Evolutionary conservation across 2,329 filamentous ascomycete genomes (phyloP).

Genomic region (Talaromyces piceae): DNA sequence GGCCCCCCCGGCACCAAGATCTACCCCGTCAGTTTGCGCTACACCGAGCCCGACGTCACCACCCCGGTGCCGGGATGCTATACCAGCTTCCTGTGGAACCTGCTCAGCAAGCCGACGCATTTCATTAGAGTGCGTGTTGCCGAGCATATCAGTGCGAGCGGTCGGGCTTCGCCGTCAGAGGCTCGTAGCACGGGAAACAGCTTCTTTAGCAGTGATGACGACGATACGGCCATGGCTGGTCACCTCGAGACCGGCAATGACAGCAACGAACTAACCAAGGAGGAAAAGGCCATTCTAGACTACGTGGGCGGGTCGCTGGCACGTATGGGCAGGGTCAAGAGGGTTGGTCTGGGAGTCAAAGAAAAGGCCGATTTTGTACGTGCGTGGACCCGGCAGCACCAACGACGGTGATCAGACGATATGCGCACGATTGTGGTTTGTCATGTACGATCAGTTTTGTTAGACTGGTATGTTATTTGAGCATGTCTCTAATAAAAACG

Average conservation of each 20-base stretch:
- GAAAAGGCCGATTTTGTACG: constrained; percentile 80
- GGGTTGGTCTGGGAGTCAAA: constrained; percentile 72
- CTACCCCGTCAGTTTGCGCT: constrained; percentile 84
- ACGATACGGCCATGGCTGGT: background rate
- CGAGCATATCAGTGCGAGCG: constrained; percentile 49
- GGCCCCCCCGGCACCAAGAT: constrained; percentile 63
- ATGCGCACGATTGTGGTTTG: too few species aligned
- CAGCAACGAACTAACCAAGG: constrained; percentile 28
- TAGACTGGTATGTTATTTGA: background rate
- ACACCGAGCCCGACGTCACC: constrained; percentile 81
- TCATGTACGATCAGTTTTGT: background rate
- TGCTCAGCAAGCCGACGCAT: constrained; percentile 78
- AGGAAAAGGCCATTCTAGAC: constrained; percentile 67
- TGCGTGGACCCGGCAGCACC: constrained; percentile 49
- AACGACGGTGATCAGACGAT: background rate
- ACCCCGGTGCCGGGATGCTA: constrained; percentile 77
- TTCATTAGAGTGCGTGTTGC: constrained; percentile 88
- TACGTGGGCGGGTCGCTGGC: constrained; percentile 77
- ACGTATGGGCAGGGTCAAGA: constrained; percentile 77
- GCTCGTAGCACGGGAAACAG: constrained; percentile 25
- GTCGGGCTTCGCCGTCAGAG: constrained; percentile 30
- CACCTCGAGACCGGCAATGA: constrained; percentile 11
- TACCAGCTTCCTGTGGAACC: constrained; percentile 70
- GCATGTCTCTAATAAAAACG: background rate
- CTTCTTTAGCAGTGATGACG: constrained; percentile 10